Percentiles rank a stretch among this genome's conserved stretches.
These are phyloP conservation scores for Debaryomyces castellii DNA, from an alignment of 805 yeast genomes.

Conservation along the genomic window DNA sequence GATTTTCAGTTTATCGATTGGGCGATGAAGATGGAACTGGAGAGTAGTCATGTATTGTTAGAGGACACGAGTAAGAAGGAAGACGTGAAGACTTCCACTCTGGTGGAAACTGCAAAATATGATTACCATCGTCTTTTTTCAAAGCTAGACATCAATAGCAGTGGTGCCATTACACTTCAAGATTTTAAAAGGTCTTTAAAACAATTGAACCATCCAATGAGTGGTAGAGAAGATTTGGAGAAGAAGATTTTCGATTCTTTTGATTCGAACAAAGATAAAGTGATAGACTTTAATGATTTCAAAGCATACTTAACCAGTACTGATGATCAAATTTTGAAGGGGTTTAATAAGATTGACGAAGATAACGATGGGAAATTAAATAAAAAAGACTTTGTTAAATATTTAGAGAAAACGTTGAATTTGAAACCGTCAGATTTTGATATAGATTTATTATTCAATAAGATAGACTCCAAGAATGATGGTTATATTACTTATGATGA, in stretches of 20 bases:
- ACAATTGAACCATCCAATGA: conserved; percentile 60
- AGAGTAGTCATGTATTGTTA: not conserved
- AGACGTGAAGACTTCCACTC: not conserved
- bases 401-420: conserved; percentile 55
- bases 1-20: not conserved
- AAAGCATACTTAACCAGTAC: conserved; percentile 62
- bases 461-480: conserved; percentile 53
- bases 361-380: conserved; percentile 74
- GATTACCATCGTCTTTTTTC: conserved; percentile 36
- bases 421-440: conserved; percentile 51
- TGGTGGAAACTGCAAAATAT: conserved; percentile 3
- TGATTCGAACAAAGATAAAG: conserved; percentile 55
- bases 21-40: not conserved
- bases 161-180: conserved; percentile 49
- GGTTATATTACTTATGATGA: conserved; percentile 81
- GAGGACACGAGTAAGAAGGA: not conserved
- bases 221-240: conserved; percentile 58
- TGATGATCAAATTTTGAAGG: conserved; percentile 66
- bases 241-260: conserved; percentile 56
- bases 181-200: conserved; percentile 50
- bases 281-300: conserved; percentile 66
- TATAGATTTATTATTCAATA: conserved; percentile 55
- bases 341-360: conserved; percentile 66
- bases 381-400: conserved; percentile 63
- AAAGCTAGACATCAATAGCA: conserved; percentile 34